These are phyloP conservation scores for Fragaria ananassa DNA, from an alignment of 306 rosid species.

Conservation along the genomic window DNA sequence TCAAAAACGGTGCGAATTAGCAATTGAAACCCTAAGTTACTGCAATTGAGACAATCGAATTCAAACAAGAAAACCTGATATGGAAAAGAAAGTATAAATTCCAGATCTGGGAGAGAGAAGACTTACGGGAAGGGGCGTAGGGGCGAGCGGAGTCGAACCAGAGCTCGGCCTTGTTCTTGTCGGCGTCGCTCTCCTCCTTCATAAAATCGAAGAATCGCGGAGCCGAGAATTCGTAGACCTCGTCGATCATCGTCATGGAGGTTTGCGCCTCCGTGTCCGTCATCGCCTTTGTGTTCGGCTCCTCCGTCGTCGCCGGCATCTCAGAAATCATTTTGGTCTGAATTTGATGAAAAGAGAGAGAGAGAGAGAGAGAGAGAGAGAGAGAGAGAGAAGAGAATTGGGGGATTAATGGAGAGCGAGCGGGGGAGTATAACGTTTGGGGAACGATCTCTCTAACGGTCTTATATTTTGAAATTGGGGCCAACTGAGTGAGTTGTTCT, in stretches of 20 bases:
- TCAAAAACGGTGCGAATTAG: not conserved
- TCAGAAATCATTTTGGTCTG: not conserved
- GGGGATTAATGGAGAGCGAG: not conserved
- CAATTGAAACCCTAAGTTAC: not conserved
- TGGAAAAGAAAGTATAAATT: not conserved
- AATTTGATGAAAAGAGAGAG: slow-evolving; percentile 2
- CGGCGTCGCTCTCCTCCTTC: slow-evolving; percentile 55
- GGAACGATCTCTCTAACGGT: slow-evolving; percentile 29
- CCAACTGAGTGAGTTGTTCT: no score
- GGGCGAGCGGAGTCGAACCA: slow-evolving; percentile 82
- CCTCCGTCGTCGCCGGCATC: slow-evolving; percentile 46
- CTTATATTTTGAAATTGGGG: slow-evolving; percentile 26
- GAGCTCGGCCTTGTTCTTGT: slow-evolving; percentile 56
- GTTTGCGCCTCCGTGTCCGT: no score
- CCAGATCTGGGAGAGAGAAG: not conserved
- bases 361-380: not conserved
- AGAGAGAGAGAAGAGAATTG: not conserved
- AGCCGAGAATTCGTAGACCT: slow-evolving; percentile 78
- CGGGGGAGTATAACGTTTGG: slow-evolving; percentile 9
- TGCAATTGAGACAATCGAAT: not conserved
- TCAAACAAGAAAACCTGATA: not conserved
- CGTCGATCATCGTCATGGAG: slow-evolving; percentile 51
- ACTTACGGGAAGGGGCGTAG: slow-evolving; percentile 91
- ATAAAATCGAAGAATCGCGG: slow-evolving; percentile 79
- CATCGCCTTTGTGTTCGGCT: not conserved